A percentile compares a stretch with the other conserved stretches of the same genome.
Conservation (phyloP, 225 moss, liverwort and hornwort species). For the Neckera pumila region DNA sequence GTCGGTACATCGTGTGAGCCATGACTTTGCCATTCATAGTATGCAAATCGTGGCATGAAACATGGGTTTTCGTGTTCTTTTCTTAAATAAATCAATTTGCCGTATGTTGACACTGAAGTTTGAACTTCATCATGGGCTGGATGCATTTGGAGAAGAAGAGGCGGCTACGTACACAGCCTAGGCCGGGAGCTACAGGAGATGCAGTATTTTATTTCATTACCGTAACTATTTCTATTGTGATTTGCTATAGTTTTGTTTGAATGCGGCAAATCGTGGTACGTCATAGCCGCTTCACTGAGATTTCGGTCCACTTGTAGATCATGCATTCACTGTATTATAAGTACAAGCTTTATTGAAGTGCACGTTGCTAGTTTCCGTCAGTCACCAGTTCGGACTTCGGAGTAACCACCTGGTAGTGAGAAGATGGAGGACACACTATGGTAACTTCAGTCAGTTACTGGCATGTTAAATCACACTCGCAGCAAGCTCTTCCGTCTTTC, state of each 20-base stretch:
- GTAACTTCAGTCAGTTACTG: not conserved
- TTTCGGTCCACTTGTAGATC: not conserved
- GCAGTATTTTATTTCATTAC: not conserved
- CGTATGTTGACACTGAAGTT: too few species aligned
- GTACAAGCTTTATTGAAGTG: not conserved
- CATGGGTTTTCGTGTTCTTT: too few species aligned
- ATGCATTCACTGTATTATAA: not conserved
- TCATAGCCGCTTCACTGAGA: not conserved
- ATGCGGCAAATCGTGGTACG: not conserved
- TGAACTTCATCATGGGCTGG: not conserved
- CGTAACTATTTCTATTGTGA: not conserved
- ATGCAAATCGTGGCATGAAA: not conserved
- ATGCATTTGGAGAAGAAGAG: not conserved
- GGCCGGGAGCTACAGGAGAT: not conserved
- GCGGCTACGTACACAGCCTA: not conserved
- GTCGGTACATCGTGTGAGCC: not conserved
- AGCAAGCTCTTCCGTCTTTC: not conserved
- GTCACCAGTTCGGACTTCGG: not conserved
- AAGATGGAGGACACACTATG: not conserved
- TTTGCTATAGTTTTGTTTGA: not conserved
- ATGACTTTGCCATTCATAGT: not conserved
- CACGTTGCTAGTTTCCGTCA: not conserved
- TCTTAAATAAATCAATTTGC: too few species aligned
- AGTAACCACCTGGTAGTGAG: not conserved
- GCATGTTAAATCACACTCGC: not conserved